Percentiles rank a stretch among this genome's conserved stretches.
Conservation (phyloP, 75 land plant species). For the Sequoia sempervirens region DNA sequence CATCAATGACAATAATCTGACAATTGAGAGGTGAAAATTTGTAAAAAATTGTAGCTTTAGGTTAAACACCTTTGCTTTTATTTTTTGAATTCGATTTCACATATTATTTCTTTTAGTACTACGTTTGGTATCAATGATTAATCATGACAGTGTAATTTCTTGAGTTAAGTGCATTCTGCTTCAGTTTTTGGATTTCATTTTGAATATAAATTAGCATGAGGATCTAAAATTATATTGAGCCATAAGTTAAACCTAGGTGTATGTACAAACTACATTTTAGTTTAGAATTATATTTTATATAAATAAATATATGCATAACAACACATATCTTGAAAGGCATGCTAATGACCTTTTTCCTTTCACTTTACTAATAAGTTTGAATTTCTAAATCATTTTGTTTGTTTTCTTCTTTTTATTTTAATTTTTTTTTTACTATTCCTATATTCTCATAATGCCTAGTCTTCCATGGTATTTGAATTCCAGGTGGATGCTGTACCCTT, state of each 20-base stretch:
- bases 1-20: too few species aligned
- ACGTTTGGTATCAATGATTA: background rate
- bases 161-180: background rate
- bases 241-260: background rate
- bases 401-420: background rate
- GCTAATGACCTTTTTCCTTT: background rate
- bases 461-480: slow-evolving; percentile 8
- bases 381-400: background rate
- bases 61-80: background rate
- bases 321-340: background rate
- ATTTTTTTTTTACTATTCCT: background rate
- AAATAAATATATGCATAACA: background rate
- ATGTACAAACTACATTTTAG: background rate
- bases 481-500: slow-evolving; percentile 75
- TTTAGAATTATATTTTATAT: background rate
- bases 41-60: background rate
- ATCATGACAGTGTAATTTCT: background rate
- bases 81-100: background rate
- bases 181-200: background rate
- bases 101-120: background rate
- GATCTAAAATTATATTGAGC: background rate
- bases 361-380: background rate
- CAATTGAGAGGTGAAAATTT: background rate
- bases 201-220: background rate
- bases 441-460: background rate